These are phyloP conservation scores for Conoideocrella luteorostrata DNA, from an alignment of 2,329 filamentous ascomycete species.

Conservation along the genomic window DNA sequence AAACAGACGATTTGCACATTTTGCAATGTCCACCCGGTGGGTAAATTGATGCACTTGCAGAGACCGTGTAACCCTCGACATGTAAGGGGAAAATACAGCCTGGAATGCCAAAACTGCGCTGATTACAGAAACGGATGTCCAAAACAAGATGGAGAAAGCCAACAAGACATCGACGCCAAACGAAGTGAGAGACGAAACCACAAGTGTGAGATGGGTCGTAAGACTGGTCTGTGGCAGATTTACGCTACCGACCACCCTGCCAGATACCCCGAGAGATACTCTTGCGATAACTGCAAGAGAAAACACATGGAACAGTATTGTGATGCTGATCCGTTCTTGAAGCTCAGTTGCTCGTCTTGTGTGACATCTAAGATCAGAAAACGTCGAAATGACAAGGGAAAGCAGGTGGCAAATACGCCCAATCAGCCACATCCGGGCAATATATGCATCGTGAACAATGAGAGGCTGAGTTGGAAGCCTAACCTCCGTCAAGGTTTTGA, in stretches of 20 bases:
- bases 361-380: constrained; percentile 6
- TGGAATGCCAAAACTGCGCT: constrained; percentile 21
- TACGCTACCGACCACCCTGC: constrained; percentile 12
- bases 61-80: too few relatives aligned
- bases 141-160: background rate
- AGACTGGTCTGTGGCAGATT: constrained; percentile 8
- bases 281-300: constrained; percentile 12
- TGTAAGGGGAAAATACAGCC: constrained; percentile 4
- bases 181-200: background rate
- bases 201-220: constrained; percentile 9
- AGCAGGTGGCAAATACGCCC: background rate
- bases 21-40: too few relatives aligned
- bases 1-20: too few relatives aligned
- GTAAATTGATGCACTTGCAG: too few relatives aligned
- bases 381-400: constrained; percentile 6
- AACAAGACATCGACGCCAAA: too few relatives aligned
- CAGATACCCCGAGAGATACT: constrained; percentile 7
- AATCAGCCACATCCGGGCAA: background rate
- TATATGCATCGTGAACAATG: background rate
- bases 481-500: constrained; percentile 11
- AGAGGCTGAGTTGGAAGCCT: constrained; percentile 7
- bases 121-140: constrained; percentile 12
- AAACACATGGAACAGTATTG: constrained; percentile 8
- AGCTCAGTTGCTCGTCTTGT: constrained; percentile 15
- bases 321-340: constrained; percentile 17